A percentile compares a stretch with the other conserved stretches of the same genome.
Evolutionary conservation across 2,329 filamentous ascomycete genomes (phyloP).

Genomic region (Berkeleyomyces basicola): DNA sequence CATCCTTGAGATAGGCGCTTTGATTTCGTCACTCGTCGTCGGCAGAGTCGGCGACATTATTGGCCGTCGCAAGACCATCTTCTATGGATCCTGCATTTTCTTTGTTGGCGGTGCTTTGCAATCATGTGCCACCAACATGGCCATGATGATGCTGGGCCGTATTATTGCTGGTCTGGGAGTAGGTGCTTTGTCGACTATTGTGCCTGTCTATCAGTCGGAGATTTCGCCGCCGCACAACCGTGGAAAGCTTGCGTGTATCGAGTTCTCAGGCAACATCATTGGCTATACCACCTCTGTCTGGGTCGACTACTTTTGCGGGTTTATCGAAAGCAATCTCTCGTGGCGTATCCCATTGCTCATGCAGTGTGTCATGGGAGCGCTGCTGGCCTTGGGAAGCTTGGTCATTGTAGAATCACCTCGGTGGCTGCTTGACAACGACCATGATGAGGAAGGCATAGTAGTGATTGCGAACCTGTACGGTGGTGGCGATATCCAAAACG

Average conservation of each 20-base stretch:
- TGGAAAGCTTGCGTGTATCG: constrained; percentile 90
- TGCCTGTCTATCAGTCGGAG: constrained; percentile 86
- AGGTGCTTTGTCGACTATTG: constrained; percentile 78
- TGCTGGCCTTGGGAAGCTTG: constrained; percentile 72
- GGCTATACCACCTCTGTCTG: constrained; percentile 94
- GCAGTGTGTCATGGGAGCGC: constrained; percentile 85
- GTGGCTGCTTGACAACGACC: constrained; percentile 94
- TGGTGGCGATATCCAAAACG: constrained; percentile 83
- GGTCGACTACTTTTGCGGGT: constrained; percentile 97
- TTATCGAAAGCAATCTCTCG: constrained; percentile 65
- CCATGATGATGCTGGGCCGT: constrained; percentile 76
- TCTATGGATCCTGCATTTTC: constrained; percentile 88
- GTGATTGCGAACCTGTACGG: constrained; percentile 97
- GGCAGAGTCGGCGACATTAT: constrained; percentile 84
- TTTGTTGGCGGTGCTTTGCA: constrained; percentile 71
- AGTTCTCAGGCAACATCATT: constrained; percentile 93
- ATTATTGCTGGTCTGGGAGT: constrained; percentile 75
- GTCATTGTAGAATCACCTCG: constrained; percentile 94
- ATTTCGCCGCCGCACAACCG: constrained; percentile 93
- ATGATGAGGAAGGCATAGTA: constrained; percentile 95
- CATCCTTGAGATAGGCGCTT: constrained; percentile 84
- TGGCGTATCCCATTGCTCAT: constrained; percentile 83
- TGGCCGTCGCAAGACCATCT: constrained; percentile 72
- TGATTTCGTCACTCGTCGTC: constrained; percentile 74
- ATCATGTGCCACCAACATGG: constrained; percentile 63